These are phyloP conservation scores for Litchi chinensis DNA, from an alignment of 345 rosid genomes.

Conservation along the genomic window DNA sequence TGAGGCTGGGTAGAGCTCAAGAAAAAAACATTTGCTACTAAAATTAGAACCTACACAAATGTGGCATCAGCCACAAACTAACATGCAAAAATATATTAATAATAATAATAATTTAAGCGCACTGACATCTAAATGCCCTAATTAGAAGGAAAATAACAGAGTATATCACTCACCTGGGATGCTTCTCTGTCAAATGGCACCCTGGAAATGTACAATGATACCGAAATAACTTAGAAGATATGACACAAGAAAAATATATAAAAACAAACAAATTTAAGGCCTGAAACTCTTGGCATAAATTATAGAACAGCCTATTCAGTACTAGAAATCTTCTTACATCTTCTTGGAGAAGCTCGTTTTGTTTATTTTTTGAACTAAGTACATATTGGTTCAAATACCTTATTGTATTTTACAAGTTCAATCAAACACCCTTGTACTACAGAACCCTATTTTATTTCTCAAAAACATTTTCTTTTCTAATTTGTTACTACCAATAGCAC, in stretches of 20 bases:
- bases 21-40: background rate
- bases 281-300: background rate
- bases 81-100: constrained; percentile 7
- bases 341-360: background rate
- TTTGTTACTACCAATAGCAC: background rate
- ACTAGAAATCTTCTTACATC: background rate
- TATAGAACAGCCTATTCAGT: background rate
- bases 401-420: background rate
- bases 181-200: constrained; percentile 55
- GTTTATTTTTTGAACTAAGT: background rate
- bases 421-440: background rate
- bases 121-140: background rate
- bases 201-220: constrained; percentile 47
- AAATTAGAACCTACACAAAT: background rate
- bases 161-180: constrained; percentile 59
- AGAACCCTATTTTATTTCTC: background rate
- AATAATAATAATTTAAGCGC: constrained; percentile 6
- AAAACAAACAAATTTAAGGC: background rate
- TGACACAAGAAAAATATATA: background rate
- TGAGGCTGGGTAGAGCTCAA: background rate
- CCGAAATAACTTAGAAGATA: constrained; percentile 3
- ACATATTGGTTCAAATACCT: background rate
- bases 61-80: background rate
- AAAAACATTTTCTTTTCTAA: background rate
- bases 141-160: constrained; percentile 9